A percentile compares a stretch with the other conserved stretches of the same genome.
Conservation (phyloP, 1,139 yeast genomes). For the Candida frijolesensis region DNA sequence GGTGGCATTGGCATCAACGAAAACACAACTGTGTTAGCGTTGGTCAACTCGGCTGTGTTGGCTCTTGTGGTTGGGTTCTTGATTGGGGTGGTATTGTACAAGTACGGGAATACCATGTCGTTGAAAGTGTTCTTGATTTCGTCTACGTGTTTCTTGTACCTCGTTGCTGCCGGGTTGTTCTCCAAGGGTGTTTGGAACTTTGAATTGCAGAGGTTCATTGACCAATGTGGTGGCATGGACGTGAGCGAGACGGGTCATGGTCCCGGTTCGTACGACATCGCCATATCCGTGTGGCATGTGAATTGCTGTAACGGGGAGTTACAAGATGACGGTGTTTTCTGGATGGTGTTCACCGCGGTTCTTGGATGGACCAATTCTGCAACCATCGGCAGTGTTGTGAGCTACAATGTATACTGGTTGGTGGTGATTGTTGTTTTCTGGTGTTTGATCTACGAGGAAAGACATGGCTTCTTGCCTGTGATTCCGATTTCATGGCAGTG, state of each 20-base stretch:
- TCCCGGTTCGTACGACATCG: slow-evolving; percentile 89
- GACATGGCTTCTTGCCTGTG: slow-evolving; percentile 34
- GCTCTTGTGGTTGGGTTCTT: slow-evolving; percentile 39
- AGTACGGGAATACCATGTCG: slow-evolving; percentile 45
- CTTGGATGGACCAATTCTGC: slow-evolving; percentile 55
- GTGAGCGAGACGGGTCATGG: slow-evolving; percentile 90
- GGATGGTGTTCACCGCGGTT: slow-evolving; percentile 50
- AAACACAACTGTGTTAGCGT: slow-evolving; percentile 38
- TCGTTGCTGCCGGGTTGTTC: slow-evolving; percentile 48
- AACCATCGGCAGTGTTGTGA: slow-evolving; percentile 46
- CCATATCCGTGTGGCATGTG: slow-evolving; percentile 66
- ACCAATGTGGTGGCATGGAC: slow-evolving; percentile 77
- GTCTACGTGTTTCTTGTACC: slow-evolving; percentile 45
- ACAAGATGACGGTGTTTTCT: slow-evolving; percentile 46
- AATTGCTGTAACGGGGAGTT: slow-evolving; percentile 49
- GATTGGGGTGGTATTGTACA: slow-evolving; percentile 40
- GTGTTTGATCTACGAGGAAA: slow-evolving; percentile 35
- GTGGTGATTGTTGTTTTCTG: slow-evolving; percentile 27
- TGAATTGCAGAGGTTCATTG: slow-evolving; percentile 68
- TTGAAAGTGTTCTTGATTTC: slow-evolving; percentile 43
- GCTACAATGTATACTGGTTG: slow-evolving; percentile 42
- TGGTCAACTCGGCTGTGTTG: slow-evolving; percentile 40
- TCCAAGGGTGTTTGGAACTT: slow-evolving; percentile 84
- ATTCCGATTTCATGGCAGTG: slow-evolving; percentile 60
- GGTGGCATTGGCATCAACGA: slow-evolving; percentile 46